Evolutionary conservation across 306 rosid genomes (phyloP).

Genomic region (Cucumis cinereus): DNA sequence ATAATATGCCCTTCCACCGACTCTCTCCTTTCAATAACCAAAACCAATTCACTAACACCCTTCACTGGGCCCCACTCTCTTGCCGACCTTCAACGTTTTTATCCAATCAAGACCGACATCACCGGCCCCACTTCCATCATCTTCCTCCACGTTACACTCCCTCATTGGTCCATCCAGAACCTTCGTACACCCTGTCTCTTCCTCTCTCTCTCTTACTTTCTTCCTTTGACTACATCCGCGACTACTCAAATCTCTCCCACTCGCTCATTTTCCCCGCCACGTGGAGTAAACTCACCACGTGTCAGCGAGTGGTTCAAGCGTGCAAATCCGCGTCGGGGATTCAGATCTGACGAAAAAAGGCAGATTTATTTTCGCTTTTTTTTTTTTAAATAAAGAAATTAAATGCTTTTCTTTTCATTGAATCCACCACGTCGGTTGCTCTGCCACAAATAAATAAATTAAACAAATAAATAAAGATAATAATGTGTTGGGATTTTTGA

Average conservation of each 20-base stretch:
- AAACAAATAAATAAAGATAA: neutral
- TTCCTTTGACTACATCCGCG: neutral
- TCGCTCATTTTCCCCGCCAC: neutral
- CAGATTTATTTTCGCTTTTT: neutral
- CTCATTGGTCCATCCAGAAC: slow-evolving; percentile 12
- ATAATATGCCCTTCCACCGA: neutral
- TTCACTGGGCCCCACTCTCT: neutral
- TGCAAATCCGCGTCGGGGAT: neutral
- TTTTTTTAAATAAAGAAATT: neutral
- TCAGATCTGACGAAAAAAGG: neutral
- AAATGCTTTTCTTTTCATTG: neutral
- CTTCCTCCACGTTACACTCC: slow-evolving; percentile 13
- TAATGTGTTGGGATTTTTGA: too few relatives aligned
- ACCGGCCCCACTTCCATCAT: slow-evolving; percentile 19
- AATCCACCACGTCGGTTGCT: neutral
- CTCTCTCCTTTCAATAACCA: neutral
- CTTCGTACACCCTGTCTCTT: neutral
- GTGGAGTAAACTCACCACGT: neutral
- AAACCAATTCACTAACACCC: neutral
- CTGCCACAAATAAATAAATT: neutral
- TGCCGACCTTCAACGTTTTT: slow-evolving; percentile 19
- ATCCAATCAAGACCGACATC: slow-evolving; percentile 23
- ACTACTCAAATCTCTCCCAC: neutral
- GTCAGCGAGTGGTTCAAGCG: neutral
- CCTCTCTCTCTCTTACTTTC: slow-evolving; percentile 4